These are phyloP conservation scores for Crepidotus variabilis DNA, from an alignment of 768 basidiomycete genomes.

Conservation along the genomic window DNA sequence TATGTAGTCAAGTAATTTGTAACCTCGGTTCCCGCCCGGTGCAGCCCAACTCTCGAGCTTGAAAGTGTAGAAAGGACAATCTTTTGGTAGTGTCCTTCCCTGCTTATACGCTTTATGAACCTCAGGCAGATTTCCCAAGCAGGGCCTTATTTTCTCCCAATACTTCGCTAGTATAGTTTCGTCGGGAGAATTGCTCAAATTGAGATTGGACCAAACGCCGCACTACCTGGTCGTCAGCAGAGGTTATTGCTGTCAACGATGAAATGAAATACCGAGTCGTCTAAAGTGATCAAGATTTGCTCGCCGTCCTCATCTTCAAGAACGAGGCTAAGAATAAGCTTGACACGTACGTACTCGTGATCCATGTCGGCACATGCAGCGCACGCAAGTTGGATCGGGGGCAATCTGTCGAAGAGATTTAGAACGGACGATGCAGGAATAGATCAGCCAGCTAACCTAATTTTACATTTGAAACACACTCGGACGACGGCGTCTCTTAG, in stretches of 20 bases:
- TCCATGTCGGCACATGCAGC: constrained; percentile 50
- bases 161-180: constrained; percentile 31
- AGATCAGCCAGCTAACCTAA: constrained; percentile 33
- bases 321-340: constrained; percentile 46
- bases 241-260: neutral
- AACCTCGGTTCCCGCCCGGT: constrained; percentile 19
- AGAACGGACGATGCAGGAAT: neutral
- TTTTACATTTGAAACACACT: constrained; percentile 49
- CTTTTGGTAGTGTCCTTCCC: constrained; percentile 8
- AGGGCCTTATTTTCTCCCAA: constrained; percentile 33
- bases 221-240: constrained; percentile 25
- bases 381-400: constrained; percentile 39
- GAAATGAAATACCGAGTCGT: constrained; percentile 34
- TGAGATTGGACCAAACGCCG: constrained; percentile 40
- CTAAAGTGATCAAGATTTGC: constrained; percentile 43
- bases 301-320: constrained; percentile 47
- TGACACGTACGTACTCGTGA: constrained; percentile 42
- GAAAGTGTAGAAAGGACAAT: constrained; percentile 13
- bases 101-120: constrained; percentile 27
- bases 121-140: constrained; percentile 45
- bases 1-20: constrained; percentile 17
- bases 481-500: constrained; percentile 44
- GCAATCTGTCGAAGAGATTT: constrained; percentile 33
- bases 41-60: constrained; percentile 27
- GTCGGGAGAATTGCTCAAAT: constrained; percentile 37